Evolutionary conservation across 2,329 filamentous ascomycete species (phyloP).

Genomic region (Zymoseptoria ardabiliae): DNA sequence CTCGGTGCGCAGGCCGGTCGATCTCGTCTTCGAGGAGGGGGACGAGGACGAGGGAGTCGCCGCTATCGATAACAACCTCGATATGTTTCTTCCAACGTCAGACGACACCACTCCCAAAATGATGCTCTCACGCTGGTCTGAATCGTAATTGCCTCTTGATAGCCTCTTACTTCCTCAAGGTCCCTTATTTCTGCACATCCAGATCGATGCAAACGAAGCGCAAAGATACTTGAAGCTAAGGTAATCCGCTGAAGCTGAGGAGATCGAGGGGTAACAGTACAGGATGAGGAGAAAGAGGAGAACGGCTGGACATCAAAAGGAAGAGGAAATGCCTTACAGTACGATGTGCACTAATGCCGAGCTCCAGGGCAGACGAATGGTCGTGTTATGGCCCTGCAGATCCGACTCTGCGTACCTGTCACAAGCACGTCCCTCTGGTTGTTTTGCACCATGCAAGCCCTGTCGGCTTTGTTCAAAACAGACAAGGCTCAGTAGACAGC

Average conservation of each 20-base stretch:
- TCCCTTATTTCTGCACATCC: not conserved
- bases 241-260: not conserved
- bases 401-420: constrained; percentile 12
- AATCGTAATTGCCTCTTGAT: not conserved
- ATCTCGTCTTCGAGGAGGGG: not conserved
- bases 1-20: not conserved
- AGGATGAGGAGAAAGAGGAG: constrained; percentile 8
- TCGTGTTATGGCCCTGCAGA: constrained; percentile 18
- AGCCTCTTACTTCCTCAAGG: not conserved
- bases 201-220: not conserved
- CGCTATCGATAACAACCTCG: not conserved
- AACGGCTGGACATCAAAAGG: not conserved
- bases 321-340: not conserved
- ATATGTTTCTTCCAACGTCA: not conserved
- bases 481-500: constrained; percentile 6
- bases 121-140: not conserved
- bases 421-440: constrained; percentile 18
- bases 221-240: not conserved
- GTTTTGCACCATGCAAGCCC: constrained; percentile 27
- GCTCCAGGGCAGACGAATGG: constrained; percentile 12
- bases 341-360: constrained; percentile 5
- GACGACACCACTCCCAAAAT: not conserved
- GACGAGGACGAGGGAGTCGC: not conserved
- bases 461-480: constrained; percentile 24
- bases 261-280: not conserved